Base-by-base conservation (phyloP, 768 basidiomycete genomes). In the Leccinum sublutescens region DNA sequence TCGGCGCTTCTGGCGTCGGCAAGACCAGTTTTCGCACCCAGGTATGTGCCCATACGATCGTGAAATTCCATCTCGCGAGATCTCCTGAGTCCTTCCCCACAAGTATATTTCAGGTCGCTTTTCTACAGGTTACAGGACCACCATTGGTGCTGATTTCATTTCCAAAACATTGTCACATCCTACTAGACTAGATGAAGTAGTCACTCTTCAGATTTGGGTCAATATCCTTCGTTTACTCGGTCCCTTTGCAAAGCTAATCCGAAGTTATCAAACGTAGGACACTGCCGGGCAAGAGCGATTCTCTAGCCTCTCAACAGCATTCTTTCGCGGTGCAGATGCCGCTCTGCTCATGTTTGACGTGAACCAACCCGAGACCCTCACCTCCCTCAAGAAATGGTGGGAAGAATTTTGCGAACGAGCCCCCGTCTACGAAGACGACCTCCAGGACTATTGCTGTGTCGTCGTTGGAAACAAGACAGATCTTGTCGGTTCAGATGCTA, bases 121-220 rank as follows among this genome's bases (percentile, higher is more conserved):
- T 72, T 85, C 88, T 4, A 83, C 81, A 3, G 84, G 85, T 10
- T 94, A 94, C 71, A 79, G 89, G 51, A 88, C 92, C 1, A 95
- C 93, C 3, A 93, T 95, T 45, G 93, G 92, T 19, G 86, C 88
- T n/a, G 92, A 95, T 74, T 95, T 94, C 58, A 89, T 93, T 52
- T 81, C 85, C 0, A 93, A 92, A 71, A 84, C 82, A 0, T 66
- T 93, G 11, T 82, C 85, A 0, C 84, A 90, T 66, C 82, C 86
- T 47, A 79, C 66, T 4, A 75, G 78, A 15, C 76, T 80, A 45
- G 81, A 77, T 6, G 82, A 89, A 64, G 72, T 77, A 1, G 80
- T 93, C 9, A 83, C 82, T 9, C 75, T 94, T 58, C 88, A 91
- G 71, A 89, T 85, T 38, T 86, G 85, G 85, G 84, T 82, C 65